Percentiles rank a stretch among this genome's conserved stretches.
Evolutionary conservation across 2,329 filamentous ascomycete genomes (phyloP).

Genomic region (Zelopaecilomyces penicillatus): DNA sequence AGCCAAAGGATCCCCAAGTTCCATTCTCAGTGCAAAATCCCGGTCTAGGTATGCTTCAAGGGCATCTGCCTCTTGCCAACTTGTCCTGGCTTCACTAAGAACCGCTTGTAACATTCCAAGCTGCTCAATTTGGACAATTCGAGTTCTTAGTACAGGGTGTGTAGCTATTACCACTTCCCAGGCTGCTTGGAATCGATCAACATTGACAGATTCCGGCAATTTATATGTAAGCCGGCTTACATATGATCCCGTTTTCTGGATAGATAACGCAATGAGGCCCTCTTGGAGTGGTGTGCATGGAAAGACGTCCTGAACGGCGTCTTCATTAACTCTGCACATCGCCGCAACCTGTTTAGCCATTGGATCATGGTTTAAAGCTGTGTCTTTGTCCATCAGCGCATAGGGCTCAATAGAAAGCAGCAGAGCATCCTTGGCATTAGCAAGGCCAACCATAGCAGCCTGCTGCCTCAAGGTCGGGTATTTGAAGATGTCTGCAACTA

Average conservation of each 20-base stretch:
- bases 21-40: background rate
- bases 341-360: background rate
- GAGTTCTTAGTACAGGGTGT: conserved; percentile 32
- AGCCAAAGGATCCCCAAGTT: conserved; percentile 1
- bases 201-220: conserved; percentile 6
- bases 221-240: conserved; percentile 6
- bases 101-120: conserved; percentile 37
- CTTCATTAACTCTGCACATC: background rate
- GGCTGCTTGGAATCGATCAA: conserved; percentile 7
- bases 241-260: conserved; percentile 13
- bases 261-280: conserved; percentile 25
- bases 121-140: conserved; percentile 34
- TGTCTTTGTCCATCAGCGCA: background rate
- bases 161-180: conserved; percentile 7
- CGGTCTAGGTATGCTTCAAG: conserved; percentile 3
- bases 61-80: background rate
- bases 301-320: conserved; percentile 18
- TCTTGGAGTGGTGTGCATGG: conserved; percentile 29
- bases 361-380: background rate
- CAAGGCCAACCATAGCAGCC: background rate
- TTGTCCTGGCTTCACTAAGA: conserved; percentile 23
- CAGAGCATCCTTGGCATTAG: background rate
- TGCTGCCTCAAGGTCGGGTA: background rate
- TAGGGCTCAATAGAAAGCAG: background rate
- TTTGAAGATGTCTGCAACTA: background rate